Percentiles rank a stretch among this genome's conserved stretches.
Evolutionary conservation across 1,284 basidiomycete genomes (phyloP).

Genomic region (Ustilago vetiveriae): DNA sequence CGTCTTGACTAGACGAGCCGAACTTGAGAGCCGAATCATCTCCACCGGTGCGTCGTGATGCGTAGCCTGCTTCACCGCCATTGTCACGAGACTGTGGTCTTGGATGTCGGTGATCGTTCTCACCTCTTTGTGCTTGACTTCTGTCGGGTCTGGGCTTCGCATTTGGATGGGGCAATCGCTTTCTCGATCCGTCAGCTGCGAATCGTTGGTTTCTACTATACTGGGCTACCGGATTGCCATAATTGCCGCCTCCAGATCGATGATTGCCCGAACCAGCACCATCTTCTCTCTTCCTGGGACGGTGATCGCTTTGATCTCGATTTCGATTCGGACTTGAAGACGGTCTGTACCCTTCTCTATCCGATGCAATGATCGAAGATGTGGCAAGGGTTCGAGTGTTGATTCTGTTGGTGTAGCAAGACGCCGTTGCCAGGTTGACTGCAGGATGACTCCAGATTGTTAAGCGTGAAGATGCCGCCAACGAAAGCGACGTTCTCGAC

Average conservation of each 20-base stretch:
- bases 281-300: slow-evolving; percentile 9
- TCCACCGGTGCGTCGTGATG: background rate
- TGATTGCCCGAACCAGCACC: slow-evolving; percentile 2
- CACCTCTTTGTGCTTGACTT: background rate
- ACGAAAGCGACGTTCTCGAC: slow-evolving; percentile 17
- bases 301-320: slow-evolving; percentile 12
- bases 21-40: slow-evolving; percentile 36
- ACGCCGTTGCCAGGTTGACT: too few relatives aligned
- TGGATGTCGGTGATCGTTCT: too few relatives aligned
- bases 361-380: slow-evolving; percentile 4
- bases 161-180: slow-evolving; percentile 39
- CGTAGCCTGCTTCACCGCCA: background rate
- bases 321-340: slow-evolving; percentile 7
- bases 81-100: slow-evolving; percentile 3
- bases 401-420: background rate
- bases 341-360: slow-evolving; percentile 1
- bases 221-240: slow-evolving; percentile 18
- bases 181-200: slow-evolving; percentile 28
- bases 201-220: slow-evolving; percentile 44
- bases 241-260: slow-evolving; percentile 6
- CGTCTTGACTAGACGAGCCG: slow-evolving; percentile 1
- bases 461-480: slow-evolving; percentile 17
- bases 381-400: slow-evolving; percentile 13
- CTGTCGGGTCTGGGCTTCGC: slow-evolving; percentile 8
- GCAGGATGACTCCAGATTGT: slow-evolving; percentile 9